Conservation (phyloP, 2,329 filamentous ascomycete species). For the Monilinia fructicola region DNA sequence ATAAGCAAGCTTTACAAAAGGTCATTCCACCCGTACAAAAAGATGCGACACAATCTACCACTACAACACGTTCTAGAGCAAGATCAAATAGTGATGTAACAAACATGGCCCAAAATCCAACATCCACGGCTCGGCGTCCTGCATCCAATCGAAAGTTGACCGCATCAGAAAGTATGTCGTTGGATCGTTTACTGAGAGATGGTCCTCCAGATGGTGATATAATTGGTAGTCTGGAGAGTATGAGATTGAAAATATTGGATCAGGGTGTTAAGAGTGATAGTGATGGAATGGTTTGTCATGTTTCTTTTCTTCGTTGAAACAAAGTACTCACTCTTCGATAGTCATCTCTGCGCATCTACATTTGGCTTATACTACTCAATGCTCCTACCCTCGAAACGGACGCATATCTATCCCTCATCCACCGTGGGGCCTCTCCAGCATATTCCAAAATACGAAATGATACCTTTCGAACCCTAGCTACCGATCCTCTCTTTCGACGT, state of each 20-base stretch:
- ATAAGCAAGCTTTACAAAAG: conserved; percentile 47
- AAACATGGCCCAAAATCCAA: conserved; percentile 43
- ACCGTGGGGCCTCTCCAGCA: conserved; percentile 88
- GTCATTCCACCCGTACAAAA: conserved; percentile 24
- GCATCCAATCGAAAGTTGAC: conserved; percentile 49
- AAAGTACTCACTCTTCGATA: conserved; percentile 43
- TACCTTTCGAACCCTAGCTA: conserved; percentile 93
- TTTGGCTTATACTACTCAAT: conserved; percentile 93
- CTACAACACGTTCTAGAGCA: conserved; percentile 49
- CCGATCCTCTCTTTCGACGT: conserved; percentile 93
- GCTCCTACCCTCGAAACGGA: conserved; percentile 82
- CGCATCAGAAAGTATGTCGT: conserved; percentile 55
- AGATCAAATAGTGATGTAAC: conserved; percentile 74
- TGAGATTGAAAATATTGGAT: conserved; percentile 71
- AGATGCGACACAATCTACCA: conserved; percentile 27
- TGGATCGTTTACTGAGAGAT: conserved; percentile 77
- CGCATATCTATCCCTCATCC: conserved; percentile 83
- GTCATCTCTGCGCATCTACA: conserved; percentile 91
- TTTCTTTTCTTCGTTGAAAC: conserved; percentile 19
- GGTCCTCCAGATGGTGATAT: conserved; percentile 74
- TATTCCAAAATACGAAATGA: conserved; percentile 99
- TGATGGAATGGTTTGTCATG: conserved; percentile 71
- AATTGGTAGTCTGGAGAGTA: conserved; percentile 63
- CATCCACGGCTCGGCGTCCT: conserved; percentile 46
- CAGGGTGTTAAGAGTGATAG: conserved; percentile 74